phyloP scores from a whole-genome alignment of 2,329 filamentous ascomycete genomes.

The Nothophoma quercina region DNA sequence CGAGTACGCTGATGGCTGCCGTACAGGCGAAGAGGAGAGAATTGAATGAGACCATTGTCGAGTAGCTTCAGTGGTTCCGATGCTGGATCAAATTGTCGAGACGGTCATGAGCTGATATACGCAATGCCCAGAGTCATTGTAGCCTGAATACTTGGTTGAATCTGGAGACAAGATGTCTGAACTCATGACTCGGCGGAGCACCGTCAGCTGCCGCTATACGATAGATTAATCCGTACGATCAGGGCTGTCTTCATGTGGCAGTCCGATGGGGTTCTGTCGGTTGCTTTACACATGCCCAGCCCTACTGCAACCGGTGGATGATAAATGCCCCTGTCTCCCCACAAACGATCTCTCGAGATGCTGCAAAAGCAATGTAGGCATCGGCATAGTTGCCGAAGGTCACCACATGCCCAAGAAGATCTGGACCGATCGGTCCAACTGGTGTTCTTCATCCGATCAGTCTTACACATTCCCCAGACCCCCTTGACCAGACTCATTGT shows the following conservation, averaged over 20 bases:
- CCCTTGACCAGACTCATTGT: too few relatives aligned
- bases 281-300: constrained; percentile 10
- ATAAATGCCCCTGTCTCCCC: not conserved
- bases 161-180: not conserved
- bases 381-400: too few relatives aligned
- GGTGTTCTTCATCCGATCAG: too few relatives aligned
- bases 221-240: constrained; percentile 6
- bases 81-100: not conserved
- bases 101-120: not conserved
- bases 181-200: not conserved
- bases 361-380: too few relatives aligned
- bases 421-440: too few relatives aligned
- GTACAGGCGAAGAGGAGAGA: constrained; percentile 28
- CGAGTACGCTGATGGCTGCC: constrained; percentile 23
- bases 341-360: too few relatives aligned
- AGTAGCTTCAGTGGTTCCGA: not conserved
- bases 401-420: too few relatives aligned
- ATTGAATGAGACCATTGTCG: constrained; percentile 34
- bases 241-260: not conserved
- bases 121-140: not conserved
- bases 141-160: not conserved
- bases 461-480: too few relatives aligned
- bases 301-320: constrained; percentile 6
- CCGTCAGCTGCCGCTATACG: too few relatives aligned
- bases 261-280: not conserved